Evolutionary conservation across 768 basidiomycete genomes (phyloP).

Genomic region (Boletus fagicola): DNA sequence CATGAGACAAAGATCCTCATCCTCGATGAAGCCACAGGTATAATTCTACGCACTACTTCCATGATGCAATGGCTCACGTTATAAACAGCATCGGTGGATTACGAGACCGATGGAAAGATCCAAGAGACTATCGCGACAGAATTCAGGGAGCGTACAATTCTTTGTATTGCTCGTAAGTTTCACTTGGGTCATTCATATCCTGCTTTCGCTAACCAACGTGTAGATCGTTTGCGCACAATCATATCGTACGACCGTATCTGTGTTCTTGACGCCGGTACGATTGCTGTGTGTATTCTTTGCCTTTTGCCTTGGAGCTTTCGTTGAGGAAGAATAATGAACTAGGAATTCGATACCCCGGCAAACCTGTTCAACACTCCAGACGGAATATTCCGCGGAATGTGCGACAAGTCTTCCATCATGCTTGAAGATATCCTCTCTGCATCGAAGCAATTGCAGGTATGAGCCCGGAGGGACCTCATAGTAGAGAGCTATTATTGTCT

Average conservation of each 20-base stretch:
- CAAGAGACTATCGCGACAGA: slow-evolving; percentile 85
- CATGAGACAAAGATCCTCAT: slow-evolving; percentile 83
- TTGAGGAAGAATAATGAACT: neutral
- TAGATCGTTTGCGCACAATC: slow-evolving; percentile 84
- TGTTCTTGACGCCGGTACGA: slow-evolving; percentile 78
- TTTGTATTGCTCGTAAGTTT: slow-evolving; percentile 81
- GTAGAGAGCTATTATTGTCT: neutral
- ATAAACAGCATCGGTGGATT: slow-evolving; percentile 72
- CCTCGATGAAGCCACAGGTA: slow-evolving; percentile 86
- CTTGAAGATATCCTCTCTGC: slow-evolving; percentile 61
- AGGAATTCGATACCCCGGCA: slow-evolving; percentile 82
- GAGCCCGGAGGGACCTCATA: neutral
- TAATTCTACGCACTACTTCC: neutral
- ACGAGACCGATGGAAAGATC: slow-evolving; percentile 87
- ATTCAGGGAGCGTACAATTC: slow-evolving; percentile 80
- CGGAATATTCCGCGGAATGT: slow-evolving; percentile 85
- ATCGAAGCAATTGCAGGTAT: slow-evolving; percentile 14
- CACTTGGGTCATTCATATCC: neutral
- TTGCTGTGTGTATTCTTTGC: slow-evolving; percentile 50
- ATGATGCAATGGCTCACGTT: neutral
- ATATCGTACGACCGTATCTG: slow-evolving; percentile 86
- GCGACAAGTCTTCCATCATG: slow-evolving; percentile 74
- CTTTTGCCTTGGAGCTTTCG: neutral
- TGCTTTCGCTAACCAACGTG: slow-evolving; percentile 1
- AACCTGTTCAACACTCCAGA: slow-evolving; percentile 54